Percentiles rank a stretch among this genome's conserved stretches.
phyloP scores from a whole-genome alignment of 495 filamentous ascomycete species.

The Baudoinia panamericana region DNA sequence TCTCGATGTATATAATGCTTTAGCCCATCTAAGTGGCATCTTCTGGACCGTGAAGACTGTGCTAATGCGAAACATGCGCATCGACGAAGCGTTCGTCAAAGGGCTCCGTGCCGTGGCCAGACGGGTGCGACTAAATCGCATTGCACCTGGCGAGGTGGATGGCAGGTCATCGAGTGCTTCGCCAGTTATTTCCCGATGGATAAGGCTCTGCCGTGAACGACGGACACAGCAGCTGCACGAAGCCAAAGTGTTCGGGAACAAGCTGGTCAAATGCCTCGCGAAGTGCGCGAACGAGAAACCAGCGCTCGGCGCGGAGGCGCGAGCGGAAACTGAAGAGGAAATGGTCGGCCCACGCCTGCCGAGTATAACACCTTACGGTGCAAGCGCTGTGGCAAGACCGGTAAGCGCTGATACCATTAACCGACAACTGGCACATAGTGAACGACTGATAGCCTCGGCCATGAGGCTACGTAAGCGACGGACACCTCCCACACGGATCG shows the following conservation, averaged over 20 bases:
- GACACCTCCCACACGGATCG: too few relatives aligned
- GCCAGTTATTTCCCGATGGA: too few relatives aligned
- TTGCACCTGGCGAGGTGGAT: neutral
- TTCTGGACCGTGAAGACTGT: constrained; percentile 16
- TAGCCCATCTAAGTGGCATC: constrained; percentile 11
- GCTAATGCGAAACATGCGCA: constrained; percentile 15
- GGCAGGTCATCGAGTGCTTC: neutral
- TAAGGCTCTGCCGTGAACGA: constrained; percentile 3
- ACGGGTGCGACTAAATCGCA: neutral
- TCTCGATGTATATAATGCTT: constrained; percentile 12
- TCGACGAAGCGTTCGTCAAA: constrained; percentile 15
- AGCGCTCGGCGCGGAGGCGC: neutral
- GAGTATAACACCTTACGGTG: too few relatives aligned
- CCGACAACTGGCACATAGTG: too few relatives aligned
- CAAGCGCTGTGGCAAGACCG: too few relatives aligned
- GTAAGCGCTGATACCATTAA: too few relatives aligned
- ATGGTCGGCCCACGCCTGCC: constrained; percentile 1
- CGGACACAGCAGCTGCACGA: constrained; percentile 1
- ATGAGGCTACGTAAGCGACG: too few relatives aligned
- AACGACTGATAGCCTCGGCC: too few relatives aligned
- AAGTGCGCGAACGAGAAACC: constrained; percentile 7
- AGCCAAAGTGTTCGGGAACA: constrained; percentile 1
- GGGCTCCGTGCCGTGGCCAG: neutral
- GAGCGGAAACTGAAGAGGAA: constrained; percentile 1
- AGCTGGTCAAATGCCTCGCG: constrained; percentile 5